A percentile compares a stretch with the other conserved stretches of the same genome.
phyloP scores from a whole-genome alignment of 805 yeast species.

The Candida vartiovaarae region DNA sequence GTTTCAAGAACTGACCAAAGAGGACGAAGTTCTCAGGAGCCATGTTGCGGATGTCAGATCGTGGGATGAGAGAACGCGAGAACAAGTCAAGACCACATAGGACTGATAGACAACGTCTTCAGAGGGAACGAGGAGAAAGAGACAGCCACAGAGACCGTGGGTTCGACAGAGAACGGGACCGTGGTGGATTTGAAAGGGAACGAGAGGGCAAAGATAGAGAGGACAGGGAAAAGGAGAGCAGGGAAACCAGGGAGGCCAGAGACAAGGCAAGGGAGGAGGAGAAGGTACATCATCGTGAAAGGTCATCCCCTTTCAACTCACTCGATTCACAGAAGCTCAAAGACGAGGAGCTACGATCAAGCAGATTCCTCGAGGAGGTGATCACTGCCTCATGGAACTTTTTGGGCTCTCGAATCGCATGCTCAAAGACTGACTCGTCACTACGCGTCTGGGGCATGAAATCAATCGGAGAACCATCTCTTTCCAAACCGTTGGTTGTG shows the following conservation, averaged over 20 bases:
- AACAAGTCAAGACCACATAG: no score
- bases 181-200: no score
- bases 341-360: neutral
- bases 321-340: neutral
- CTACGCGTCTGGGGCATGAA: conserved; percentile 26
- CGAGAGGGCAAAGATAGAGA: no score
- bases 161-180: conserved; percentile 3
- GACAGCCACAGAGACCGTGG: conserved; percentile 2
- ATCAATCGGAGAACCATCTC: conserved; percentile 25
- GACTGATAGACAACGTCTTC: neutral
- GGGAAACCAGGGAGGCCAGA: conserved; percentile 1
- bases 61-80: no score
- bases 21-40: no score
- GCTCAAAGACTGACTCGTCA: conserved; percentile 21
- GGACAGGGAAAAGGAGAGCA: no score
- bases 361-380: conserved; percentile 7
- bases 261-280: conserved; percentile 3
- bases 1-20: no score
- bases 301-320: neutral
- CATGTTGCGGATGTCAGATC: no score
- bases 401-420: conserved; percentile 24
- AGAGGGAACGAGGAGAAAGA: conserved; percentile 1
- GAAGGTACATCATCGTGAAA: neutral
- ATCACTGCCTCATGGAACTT: conserved; percentile 23
- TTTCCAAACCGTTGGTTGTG: conserved; percentile 25